Evolutionary conservation across 1,284 basidiomycete genomes (phyloP).

Genomic region (Cutaneotrichosporon dermatis): DNA sequence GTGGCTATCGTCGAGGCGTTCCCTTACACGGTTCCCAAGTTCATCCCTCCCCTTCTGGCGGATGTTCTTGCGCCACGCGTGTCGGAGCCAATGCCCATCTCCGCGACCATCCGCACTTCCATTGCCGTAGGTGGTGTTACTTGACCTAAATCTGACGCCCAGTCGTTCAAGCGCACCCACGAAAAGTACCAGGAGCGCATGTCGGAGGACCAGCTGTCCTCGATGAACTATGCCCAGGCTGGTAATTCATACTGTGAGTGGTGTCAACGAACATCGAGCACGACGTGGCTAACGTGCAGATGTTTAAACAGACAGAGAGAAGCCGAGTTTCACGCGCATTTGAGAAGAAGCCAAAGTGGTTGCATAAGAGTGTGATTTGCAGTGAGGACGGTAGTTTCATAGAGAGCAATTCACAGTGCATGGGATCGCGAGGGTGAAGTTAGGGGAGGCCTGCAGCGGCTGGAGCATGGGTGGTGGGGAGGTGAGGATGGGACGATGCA

Average conservation of each 20-base stretch:
- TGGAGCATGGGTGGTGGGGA: no score
- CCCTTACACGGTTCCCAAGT: constrained; percentile 59
- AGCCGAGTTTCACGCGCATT: neutral
- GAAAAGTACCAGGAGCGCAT: constrained; percentile 74
- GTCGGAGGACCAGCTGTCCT: constrained; percentile 81
- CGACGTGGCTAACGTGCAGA: neutral
- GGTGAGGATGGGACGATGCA: no score
- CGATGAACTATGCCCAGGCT: constrained; percentile 79
- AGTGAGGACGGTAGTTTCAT: neutral
- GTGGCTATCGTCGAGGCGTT: constrained; percentile 56
- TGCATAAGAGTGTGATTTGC: neutral
- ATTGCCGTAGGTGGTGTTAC: constrained; percentile 57
- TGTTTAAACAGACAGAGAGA: neutral
- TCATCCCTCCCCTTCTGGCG: constrained; percentile 52
- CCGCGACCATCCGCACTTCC: constrained; percentile 80
- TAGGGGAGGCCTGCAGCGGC: no score
- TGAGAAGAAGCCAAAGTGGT: neutral
- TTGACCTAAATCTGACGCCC: constrained; percentile 48
- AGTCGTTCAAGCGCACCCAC: constrained; percentile 49
- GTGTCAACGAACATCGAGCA: neutral
- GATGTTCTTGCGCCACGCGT: constrained; percentile 57
- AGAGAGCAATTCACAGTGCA: constrained; percentile 1
- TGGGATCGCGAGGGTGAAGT: no score
- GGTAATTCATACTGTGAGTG: constrained; percentile 82
- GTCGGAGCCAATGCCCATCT: constrained; percentile 86